Base-by-base conservation (phyloP, 192 early-diverging fungal species). In the Geranomyces michiganensis region DNA sequence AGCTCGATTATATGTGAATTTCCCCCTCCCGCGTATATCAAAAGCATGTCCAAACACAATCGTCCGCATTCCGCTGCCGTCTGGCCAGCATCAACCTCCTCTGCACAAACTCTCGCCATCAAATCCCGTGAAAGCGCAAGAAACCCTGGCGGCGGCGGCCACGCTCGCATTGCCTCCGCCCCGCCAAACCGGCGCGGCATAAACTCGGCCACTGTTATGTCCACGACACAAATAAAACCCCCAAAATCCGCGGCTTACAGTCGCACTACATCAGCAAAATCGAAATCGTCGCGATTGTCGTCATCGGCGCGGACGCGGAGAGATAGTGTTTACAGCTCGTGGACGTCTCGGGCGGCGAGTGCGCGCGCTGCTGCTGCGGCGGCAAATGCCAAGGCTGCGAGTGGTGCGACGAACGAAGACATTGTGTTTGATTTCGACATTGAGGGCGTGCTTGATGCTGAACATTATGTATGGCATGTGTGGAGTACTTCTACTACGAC, bases 301-400 rank as follows among this genome's bases (percentile, higher is more conserved):
- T 24, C 51, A 24, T 53, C 51, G 4, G 51, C 51, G 51, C 51
- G 36, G 43, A 64, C 62, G 5, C 17, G 62, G 3, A 17, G 62
- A 19, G 62, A 64, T 41, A 64, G 62, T 64, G 62, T 45, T 13
- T 64, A 44, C 62, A 64, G 62, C 44, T 21, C 62, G 2, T 64
- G 62, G 62, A 64, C 62, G 33, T 64, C 62, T 5, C 33, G 62
- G 4, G 62, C 62, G 15, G 62, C 62, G 5, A 64, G 62, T 43
- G 62, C 62, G 15, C 33, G 62, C 10, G 55, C 55, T n/a, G 55
- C 14, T n/a, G 24, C 9, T 60, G 22, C 58, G 36, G 36, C 36
- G 36, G 5, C 10, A 10, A 41, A 41, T 41, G n/a, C n/a, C n/a
- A n/a, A n/a, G n/a, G n/a, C 36, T 41, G 36, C 3, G 36, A 41